Base-by-base conservation (phyloP, 352 stramenopile genomes). In the Globisporangium carolinianum region DNA sequence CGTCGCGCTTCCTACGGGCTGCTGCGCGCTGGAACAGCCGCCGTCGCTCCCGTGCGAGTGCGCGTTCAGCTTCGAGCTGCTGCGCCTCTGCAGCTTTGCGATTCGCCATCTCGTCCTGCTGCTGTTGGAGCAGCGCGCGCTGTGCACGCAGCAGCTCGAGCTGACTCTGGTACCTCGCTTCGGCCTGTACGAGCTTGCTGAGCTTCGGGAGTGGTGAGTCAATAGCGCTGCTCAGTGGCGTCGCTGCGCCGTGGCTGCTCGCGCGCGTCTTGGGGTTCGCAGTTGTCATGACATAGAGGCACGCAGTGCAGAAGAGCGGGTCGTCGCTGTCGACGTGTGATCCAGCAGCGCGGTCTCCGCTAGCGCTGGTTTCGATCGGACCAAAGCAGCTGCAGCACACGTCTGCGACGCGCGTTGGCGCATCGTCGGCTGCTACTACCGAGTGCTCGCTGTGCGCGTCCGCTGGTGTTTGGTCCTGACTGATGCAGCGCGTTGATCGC, bases 121-220 rank as follows among this genome's bases (percentile, higher is more conserved):
- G 78, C 17, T 72, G 69, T 0, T n/a, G 61, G 5, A 88, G 72
- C 32, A 77, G 41, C 38, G 76, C 66, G 51, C 81, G 73, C 45
- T 83, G 73, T 38, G 63, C 57, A 1, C 68, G 61, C 10, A 88
- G 59, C n/a, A 78, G 35, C 48, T 72, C 53, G 5, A 88, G 55
- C 54, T 88, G 78, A 17, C 75, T 66, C 24, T 83, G 69, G 46
- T 76, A 83, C 58, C 79, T 77, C 32, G 72, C 74, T 49, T 88
- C 73, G 2, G 69, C 75, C 53, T 82, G 76, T 48, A 83, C 67
- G 5, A 88, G 66, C 12, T 71, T 51, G 51, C 65, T 78, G 18
- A 86, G 60, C 46, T 80, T 86, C 3, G 77, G 66, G 50, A 85
- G 51, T 5, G 73, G 55, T 15, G 68, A 76, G 32, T 53, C 5